A percentile compares a stretch with the other conserved stretches of the same genome.
These are phyloP conservation scores for Jacaranda mimosifolia DNA, from an alignment of 257 asterid species.

Conservation along the genomic window DNA sequence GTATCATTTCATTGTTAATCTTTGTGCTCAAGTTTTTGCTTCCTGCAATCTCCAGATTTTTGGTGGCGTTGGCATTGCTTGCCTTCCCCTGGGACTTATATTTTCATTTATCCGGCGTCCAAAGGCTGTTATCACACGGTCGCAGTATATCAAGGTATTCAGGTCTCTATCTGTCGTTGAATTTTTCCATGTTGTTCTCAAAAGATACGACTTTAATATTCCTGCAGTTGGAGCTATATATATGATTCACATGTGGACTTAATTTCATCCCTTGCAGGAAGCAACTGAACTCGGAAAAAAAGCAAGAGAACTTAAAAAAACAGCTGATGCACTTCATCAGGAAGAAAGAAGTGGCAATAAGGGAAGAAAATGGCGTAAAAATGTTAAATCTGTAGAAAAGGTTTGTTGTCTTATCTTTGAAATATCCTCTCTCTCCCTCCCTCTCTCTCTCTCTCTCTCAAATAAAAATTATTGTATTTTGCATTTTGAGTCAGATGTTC, in stretches of 20 bases:
- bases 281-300: conserved; percentile 90
- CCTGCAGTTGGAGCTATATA: not conserved
- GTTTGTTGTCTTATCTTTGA: conserved; percentile 41
- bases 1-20: conserved; percentile 16
- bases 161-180: conserved; percentile 1
- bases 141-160: conserved; percentile 91
- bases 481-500: conserved; percentile 17
- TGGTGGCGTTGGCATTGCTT: conserved; percentile 95
- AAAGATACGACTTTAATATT: conserved; percentile 2
- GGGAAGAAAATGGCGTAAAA: conserved; percentile 96
- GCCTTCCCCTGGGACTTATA: conserved; percentile 88
- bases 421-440: not conserved
- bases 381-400: conserved; percentile 90
- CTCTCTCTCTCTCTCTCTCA: too few relatives aligned
- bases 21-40: conserved; percentile 32
- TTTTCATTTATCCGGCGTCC: conserved; percentile 91
- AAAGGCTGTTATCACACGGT: conserved; percentile 92
- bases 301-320: conserved; percentile 86
- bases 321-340: conserved; percentile 90
- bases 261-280: conserved; percentile 57
- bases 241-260: conserved; percentile 34
- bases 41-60: conserved; percentile 64
- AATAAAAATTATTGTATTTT: not conserved
- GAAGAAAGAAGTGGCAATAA: conserved; percentile 85
- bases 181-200: conserved; percentile 18